Evolutionary conservation across 805 yeast species (phyloP), one percentile per base, ranked within the genome.

Genomic region (Lipomyces yamadae): DNA sequence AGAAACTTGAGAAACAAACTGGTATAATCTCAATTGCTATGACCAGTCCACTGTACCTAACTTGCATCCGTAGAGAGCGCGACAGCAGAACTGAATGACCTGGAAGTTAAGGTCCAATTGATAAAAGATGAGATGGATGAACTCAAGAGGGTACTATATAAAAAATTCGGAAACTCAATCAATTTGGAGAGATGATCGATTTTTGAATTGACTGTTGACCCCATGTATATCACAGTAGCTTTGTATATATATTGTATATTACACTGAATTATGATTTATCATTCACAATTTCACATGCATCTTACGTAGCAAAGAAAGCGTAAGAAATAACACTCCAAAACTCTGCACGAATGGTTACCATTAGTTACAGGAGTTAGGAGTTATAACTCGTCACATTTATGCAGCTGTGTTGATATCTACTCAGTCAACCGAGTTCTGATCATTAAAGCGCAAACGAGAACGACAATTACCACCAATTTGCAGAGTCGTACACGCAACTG

Each of bases 121-220:
- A 79, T 88, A 45, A 88, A 87, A 67, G 83, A 81, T 2, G 79
- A 84, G 66, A 81, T 94, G 77, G 77, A 78, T 8, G 83, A 77
- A 35, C 83, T 94, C 73, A 94, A 94, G 79, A 83, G 85, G 42
- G 82, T 81, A n/a, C 81, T 94, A 64, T 95, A 94, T 74, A 91
- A 91, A 18, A 92, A 90, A 77, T 95, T 94, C 75, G 99, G 98
- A 33, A 85, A 85, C 72, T 87, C 91, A 66, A 95, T 94, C 75
- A 93, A 93, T 76, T 80, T 94, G 58, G 99, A 94, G 76, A 82
- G 87, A 45, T 69, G 64, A 65, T 13, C 39, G 24, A 42, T 42
- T 5, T 39, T 34, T 6, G 48, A 5, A 50, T 10, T 15, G 48
- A 42, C 15, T 7, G n/a, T 8, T 11, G 10, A 10, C 13, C n/a